Percentiles rank a stretch among this genome's conserved stretches.
These are phyloP conservation scores for Debaryomyces fabryi DNA, from an alignment of 1,139 yeast genomes.

Conservation along the genomic window DNA sequence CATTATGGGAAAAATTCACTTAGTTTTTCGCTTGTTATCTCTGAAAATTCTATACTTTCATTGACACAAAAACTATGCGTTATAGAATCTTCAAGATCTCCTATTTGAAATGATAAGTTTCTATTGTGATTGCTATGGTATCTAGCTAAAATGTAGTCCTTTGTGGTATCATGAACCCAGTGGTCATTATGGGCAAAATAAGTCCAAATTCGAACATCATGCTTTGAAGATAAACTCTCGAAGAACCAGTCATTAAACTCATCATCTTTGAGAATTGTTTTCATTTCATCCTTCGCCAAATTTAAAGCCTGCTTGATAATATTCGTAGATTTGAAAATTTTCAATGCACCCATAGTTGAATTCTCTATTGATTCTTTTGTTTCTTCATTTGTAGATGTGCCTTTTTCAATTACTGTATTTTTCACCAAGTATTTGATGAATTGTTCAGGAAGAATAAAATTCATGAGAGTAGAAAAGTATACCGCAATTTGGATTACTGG, in stretches of 20 bases:
- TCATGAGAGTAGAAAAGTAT: slow-evolving; percentile 16
- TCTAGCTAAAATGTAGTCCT: slow-evolving; percentile 40
- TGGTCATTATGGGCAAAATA: slow-evolving; percentile 60
- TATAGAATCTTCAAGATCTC: slow-evolving; percentile 32
- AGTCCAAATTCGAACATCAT: slow-evolving; percentile 48
- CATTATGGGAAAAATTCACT: slow-evolving; percentile 4
- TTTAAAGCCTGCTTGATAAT: slow-evolving; percentile 55
- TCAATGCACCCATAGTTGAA: slow-evolving; percentile 46
- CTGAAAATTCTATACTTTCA: slow-evolving; percentile 55
- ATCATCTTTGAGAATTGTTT: slow-evolving; percentile 43
- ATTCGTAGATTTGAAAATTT: slow-evolving; percentile 40
- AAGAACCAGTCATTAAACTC: slow-evolving; percentile 54
- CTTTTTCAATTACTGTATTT: slow-evolving; percentile 25
- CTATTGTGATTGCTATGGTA: slow-evolving; percentile 33
- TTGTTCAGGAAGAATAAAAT: slow-evolving; percentile 19
- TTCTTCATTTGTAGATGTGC: slow-evolving; percentile 18
- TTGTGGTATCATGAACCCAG: slow-evolving; percentile 59
- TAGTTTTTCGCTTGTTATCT: slow-evolving; percentile 31
- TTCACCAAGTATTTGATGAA: slow-evolving; percentile 27
- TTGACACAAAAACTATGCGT: slow-evolving; percentile 61
- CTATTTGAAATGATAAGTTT: slow-evolving; percentile 35
- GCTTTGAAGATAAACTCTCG: slow-evolving; percentile 23
- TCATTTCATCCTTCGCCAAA: slow-evolving; percentile 62
- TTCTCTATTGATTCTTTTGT: slow-evolving; percentile 34
- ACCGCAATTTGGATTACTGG: slow-evolving; percentile 37